phyloP scores from a whole-genome alignment of 1,139 yeast species.

The Saccharomyces hybrid region DNA sequence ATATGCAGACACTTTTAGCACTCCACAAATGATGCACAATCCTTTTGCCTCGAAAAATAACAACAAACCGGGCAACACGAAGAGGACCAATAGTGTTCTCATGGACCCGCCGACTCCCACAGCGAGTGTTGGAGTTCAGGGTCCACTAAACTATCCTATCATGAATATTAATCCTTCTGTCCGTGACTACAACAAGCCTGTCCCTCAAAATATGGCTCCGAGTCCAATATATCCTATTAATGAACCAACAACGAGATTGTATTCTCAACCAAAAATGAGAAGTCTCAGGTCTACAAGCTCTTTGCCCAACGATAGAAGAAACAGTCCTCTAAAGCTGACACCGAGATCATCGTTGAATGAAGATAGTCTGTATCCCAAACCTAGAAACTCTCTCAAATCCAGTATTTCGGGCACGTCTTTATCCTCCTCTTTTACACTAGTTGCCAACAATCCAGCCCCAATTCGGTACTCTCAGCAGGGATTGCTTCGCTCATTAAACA shows the following conservation, averaged over 20 bases:
- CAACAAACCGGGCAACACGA: constrained; percentile 8
- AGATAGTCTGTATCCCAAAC: not conserved
- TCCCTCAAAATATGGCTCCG: not conserved
- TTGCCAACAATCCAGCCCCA: not conserved
- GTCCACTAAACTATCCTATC: not conserved
- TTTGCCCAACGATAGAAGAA: not conserved
- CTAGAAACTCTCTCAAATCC: not conserved
- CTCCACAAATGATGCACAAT: constrained; percentile 1
- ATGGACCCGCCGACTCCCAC: constrained; percentile 34
- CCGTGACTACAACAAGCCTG: not conserved
- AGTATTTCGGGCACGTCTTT: not conserved
- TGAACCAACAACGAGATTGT: not conserved
- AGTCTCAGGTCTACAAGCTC: not conserved
- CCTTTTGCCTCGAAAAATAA: not conserved
- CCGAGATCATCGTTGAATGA: not conserved
- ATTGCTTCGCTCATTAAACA: not conserved
- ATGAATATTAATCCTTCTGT: not conserved
- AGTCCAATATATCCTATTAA: not conserved
- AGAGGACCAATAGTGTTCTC: constrained; percentile 32
- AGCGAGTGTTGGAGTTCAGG: constrained; percentile 6
- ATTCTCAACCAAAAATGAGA: not conserved
- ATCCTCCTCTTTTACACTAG: not conserved
- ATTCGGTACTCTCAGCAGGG: not conserved
- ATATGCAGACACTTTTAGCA: not conserved
- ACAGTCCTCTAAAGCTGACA: not conserved